Evolutionary conservation across 164 flowering plant species (phyloP).

Genomic region (Cinnamomum chago): DNA sequence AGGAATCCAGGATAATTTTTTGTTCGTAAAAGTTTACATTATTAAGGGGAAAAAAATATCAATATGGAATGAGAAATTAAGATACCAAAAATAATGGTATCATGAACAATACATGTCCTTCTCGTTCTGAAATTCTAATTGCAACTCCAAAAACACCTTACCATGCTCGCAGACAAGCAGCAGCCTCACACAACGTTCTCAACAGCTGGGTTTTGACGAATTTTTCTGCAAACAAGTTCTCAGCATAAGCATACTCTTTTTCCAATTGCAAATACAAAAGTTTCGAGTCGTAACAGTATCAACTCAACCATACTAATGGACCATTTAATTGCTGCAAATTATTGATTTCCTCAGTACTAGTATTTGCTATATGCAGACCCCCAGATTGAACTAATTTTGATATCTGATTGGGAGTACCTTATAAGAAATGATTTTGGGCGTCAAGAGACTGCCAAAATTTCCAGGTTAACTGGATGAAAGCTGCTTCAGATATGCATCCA

Average conservation of each 20-base stretch:
- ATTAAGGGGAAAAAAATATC: neutral
- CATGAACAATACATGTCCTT: neutral
- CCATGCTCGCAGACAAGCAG: neutral
- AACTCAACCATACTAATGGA: neutral
- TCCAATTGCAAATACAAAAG: too few species aligned
- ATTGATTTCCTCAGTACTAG: neutral
- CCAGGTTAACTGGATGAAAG: neutral
- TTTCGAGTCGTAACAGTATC: too few species aligned
- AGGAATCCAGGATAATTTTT: too few species aligned
- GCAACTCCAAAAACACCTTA: neutral
- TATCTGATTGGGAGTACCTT: neutral
- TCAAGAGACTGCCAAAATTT: neutral
- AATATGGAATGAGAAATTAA: neutral
- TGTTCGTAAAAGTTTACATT: too few species aligned
- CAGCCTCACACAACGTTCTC: neutral
- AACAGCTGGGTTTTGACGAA: neutral
- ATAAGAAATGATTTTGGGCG: neutral
- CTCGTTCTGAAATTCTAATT: neutral
- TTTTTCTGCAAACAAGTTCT: neutral
- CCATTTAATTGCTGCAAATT: neutral
- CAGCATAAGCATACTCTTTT: neutral
- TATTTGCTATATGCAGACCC: neutral
- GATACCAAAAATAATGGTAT: neutral
- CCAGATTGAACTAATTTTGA: neutral
- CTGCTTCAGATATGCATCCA: conserved; percentile 39